Base-by-base conservation (phyloP, 2,329 filamentous ascomycete species). In the Colletotrichum costaricense region DNA sequence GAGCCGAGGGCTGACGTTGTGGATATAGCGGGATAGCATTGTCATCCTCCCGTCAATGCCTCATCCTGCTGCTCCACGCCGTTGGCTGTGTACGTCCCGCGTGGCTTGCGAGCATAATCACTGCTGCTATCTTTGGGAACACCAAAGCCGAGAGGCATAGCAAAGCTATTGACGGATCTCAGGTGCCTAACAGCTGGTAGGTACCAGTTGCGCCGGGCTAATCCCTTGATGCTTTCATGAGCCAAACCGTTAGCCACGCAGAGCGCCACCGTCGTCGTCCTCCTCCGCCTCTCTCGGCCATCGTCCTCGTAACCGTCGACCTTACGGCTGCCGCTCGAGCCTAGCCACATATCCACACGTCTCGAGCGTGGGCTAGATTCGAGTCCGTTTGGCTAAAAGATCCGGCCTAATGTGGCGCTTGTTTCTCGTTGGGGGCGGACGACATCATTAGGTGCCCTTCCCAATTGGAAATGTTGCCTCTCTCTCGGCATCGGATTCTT, bases 171-270 rank as follows among this genome's bases (percentile, higher is more conserved):
- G 14, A 54, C 38, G 28, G 42, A 49, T 28, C 19, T 5, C n/a
- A 22, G 9, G 9, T 12, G 42, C 42, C 42, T 49, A 49, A 49
- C 42, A 49, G 42, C 19, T 49, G 5, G n/a, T 8, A 49, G 42
- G 19, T 49, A 49, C 19, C 42, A 42, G 38, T 42, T 16, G 38
- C 14, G 38, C 38, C 38, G n/a, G 42, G 42, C 42, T 49, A 49
- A 19, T 19, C 42, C 42, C 42, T n/a, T 49, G 42, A 49, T 49
- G 19, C 46, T 49, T 38, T 33, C 12, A 30, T 55, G 16, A 49
- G 28, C 19, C 49, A 30, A 26, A 64, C 62, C 55, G 62, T 64
- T 64, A 38, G 62, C 62, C 62, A 64, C 62, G 62, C 62, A n/a
- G 62, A 28, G 46, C 62, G 46, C 46, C 30, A 63, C 42, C 46